Conservation (phyloP, 169 alveolate species). For the Eimeria brunetti region DNA sequence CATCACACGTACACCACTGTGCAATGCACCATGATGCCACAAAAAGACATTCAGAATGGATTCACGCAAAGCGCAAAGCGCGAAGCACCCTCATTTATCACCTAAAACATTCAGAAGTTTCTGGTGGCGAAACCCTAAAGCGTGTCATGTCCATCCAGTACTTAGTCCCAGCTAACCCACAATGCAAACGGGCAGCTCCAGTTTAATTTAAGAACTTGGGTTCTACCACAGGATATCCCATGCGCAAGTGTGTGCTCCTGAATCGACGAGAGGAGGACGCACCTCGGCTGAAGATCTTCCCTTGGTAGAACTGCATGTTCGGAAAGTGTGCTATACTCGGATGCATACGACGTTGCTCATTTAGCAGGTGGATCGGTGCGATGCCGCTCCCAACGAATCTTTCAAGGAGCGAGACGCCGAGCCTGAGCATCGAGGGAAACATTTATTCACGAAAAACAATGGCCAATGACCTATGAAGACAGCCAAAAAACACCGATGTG, state of each 20-base stretch:
- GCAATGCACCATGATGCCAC: background rate
- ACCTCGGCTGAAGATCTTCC: constrained; percentile 84
- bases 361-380: constrained; percentile 89
- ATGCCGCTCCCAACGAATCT: constrained; percentile 88
- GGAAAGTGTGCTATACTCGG: constrained; percentile 97
- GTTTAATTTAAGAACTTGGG: background rate
- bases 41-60: background rate
- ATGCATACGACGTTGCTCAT: constrained; percentile 98
- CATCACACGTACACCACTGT: background rate
- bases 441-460: background rate
- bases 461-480: background rate
- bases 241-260: background rate
- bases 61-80: background rate
- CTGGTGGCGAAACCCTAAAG: background rate
- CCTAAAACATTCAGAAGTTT: background rate
- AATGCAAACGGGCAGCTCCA: background rate
- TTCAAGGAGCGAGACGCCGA: constrained; percentile 92
- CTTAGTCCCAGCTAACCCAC: background rate
- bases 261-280: background rate
- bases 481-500: background rate
- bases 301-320: constrained; percentile 93
- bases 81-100: background rate
- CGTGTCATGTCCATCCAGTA: background rate
- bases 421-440: constrained; percentile 80
- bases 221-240: background rate